Evolutionary conservation across 306 rosid species (phyloP).

Genomic region (Oxytropis ochrocephala): DNA sequence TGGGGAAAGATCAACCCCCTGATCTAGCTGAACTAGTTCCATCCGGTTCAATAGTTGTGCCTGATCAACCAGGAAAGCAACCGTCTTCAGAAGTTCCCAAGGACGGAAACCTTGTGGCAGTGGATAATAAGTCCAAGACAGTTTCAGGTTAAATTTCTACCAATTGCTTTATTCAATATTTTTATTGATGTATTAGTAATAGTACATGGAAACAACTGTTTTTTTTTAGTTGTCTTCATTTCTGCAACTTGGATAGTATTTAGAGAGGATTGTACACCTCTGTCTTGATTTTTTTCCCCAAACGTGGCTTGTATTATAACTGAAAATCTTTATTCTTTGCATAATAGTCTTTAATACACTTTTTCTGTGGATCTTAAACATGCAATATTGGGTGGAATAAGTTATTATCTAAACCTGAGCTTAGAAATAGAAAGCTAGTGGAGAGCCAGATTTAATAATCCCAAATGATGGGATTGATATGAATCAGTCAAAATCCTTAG

Average conservation of each 20-base stretch:
- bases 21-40: conserved; percentile 88
- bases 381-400: not conserved
- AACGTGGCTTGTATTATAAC: not conserved
- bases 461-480: no score
- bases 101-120: conserved; percentile 34
- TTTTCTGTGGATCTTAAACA: not conserved
- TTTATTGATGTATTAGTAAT: not conserved
- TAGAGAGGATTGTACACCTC: not conserved
- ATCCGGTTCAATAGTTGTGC: conserved; percentile 35
- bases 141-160: conserved; percentile 38
- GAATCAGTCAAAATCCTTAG: no score
- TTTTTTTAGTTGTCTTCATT: not conserved
- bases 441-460: not conserved
- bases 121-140: conserved; percentile 21
- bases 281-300: not conserved
- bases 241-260: conserved; percentile 10
- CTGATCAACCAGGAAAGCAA: conserved; percentile 52
- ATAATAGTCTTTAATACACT: not conserved
- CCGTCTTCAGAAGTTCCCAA: conserved; percentile 33
- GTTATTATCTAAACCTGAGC: not conserved
- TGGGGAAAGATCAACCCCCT: conserved; percentile 95
- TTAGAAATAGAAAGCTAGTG: not conserved
- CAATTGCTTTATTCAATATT: not conserved
- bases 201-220: not conserved
- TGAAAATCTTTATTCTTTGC: not conserved